Evolutionary conservation across 805 yeast genomes (phyloP), one percentile per base, ranked within the genome.

Genomic region (Wickerhamomyces tratensis): DNA sequence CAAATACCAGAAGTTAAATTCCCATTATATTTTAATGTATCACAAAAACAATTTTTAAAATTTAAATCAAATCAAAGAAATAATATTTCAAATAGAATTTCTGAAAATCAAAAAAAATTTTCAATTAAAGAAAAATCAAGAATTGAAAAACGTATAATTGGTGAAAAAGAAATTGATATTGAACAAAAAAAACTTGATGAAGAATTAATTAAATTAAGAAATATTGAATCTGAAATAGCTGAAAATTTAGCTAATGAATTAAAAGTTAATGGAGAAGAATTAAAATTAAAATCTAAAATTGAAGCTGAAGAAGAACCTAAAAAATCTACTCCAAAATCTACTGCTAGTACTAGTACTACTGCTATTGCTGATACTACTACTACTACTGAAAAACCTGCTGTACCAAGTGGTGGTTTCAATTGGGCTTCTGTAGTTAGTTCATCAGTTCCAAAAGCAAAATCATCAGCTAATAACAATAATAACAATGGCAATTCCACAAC

Each of bases 381-480:
- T 53, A 13, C 33, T 50, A 38, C 20, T 20, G 20, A 20, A 20
- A 20, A 20, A 20, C 20, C 20, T 20, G 20, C 20, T 20, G 20
- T 4, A 20, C 20, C 20, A 20, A 20, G 20, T 20, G 20, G 20
- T 20, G 20, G 20, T 20, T 20, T 20, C 8, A 46, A 36, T 14
- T 53, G 59, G 58, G 49, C 56, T 11, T 39, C 49, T 1, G 49
- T 52, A 31, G 58, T 55, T 9, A 46, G 45, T 26, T 42, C 46
- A 25, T 54, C 49, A 20, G 49, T 48, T 48, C 53, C 43, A 54
- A 64, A 51, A 60, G 4, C 20, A 20, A 20, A 20, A 20, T 4
- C 20, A 20, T 20, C 20, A 20, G 4, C 20, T 20, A 20, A 20
- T 20, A 20, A 2, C 20, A 20, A 20, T 20, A 20, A 20, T 20